Evolutionary conservation across 768 basidiomycete genomes (phyloP), one percentile per base, ranked within the genome.

Genomic region (Phaeotremella fagi): DNA sequence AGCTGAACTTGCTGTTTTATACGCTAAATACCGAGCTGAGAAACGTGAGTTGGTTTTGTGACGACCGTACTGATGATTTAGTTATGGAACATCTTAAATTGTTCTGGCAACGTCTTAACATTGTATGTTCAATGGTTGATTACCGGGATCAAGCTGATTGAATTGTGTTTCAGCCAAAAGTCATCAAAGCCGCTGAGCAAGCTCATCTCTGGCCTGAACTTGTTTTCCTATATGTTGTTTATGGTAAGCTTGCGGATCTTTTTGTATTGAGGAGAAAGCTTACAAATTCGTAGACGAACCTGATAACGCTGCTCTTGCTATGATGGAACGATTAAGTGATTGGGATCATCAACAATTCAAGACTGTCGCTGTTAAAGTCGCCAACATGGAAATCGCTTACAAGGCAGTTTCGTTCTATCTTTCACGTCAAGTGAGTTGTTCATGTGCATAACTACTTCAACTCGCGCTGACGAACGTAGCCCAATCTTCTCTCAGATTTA

Each of bases 271-370:
- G n/a, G n/a, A n/a, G n/a, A n/a, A n/a, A n/a, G n/a, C n/a, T n/a
- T n/a, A n/a, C n/a, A n/a, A n/a, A n/a, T n/a, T 15, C 38, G 11
- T 46, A 73, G 72, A 75, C 48, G 74, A 75, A 31, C 61, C 51
- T 83, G 95, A 98, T 73, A 98, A 99, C 68, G 94, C 95, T 27
- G 89, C 94, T 31, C 79, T 98, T 61, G 90, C 91, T 3, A 99
- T 98, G 92, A 97, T 98, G 73, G 95, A 99, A 74, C 86, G 92
- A 18, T 88, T 95, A 1, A 82, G 89, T n/a, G 90, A 95, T 75
- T 99, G 92, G 92, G 95, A 99, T 52, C 95, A 99, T 78, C 92
- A 90, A 68, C 94, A 97, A 75, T 99, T 99, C 85, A 98, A 98
- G 81, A 95, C 98, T 64, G 85, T 95, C 52, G 82, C 95, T 50